Base-by-base conservation (phyloP, 1,284 basidiomycete genomes). In the Malassezia caprae region DNA sequence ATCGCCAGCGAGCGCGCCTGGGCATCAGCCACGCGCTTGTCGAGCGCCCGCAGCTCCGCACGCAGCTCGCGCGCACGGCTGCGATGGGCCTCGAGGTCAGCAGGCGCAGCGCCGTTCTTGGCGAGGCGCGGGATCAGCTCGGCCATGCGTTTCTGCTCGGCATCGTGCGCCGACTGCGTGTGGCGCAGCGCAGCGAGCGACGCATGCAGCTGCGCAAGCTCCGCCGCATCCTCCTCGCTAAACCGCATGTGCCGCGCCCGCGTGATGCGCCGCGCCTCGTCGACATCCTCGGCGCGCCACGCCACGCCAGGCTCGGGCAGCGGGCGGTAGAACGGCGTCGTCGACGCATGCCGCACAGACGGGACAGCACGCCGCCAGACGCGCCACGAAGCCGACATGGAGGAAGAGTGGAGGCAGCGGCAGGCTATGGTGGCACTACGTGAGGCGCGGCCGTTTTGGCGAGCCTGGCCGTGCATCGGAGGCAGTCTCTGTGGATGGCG, bases 261-360 rank as follows among this genome's bases (percentile, higher is more conserved):
- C 21, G 55, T 24, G 6, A 31, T 39, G 13, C 40, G 39, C n/a
- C 48, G 49, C 28, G 55, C 55, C 23, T 31, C 49, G 6, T 26
- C 45, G 1, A 52, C 31, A 1, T 57, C 49, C 2, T 57, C 55
- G 13, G 55, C 42, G 12, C 34, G 27, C 55, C 55, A 57, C 11
- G 34, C 21, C 8, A 57, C 55, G 13, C 26, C 15, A 2, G 48
- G 40, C 2, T 50, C 54, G 12, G 54, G 54, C 42, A 56, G 27
- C 21, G 54, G 54, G 3, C 54, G 42, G 34, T 35, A 45, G 34
- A 40, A 54, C 8, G 45, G 26, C 28, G 45, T 37, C 12, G 31
- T 40, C 11, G 48, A 17, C n/a, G 48, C 39, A 32, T 43, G 31
- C 28, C 39, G 39, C 8, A 27, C 28, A 8, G 2, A 34, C 4